Percentiles rank a stretch among this genome's conserved stretches.
These are phyloP conservation scores for Saussurea involucrata DNA, from an alignment of 129 eudicot species.

Conservation along the genomic window DNA sequence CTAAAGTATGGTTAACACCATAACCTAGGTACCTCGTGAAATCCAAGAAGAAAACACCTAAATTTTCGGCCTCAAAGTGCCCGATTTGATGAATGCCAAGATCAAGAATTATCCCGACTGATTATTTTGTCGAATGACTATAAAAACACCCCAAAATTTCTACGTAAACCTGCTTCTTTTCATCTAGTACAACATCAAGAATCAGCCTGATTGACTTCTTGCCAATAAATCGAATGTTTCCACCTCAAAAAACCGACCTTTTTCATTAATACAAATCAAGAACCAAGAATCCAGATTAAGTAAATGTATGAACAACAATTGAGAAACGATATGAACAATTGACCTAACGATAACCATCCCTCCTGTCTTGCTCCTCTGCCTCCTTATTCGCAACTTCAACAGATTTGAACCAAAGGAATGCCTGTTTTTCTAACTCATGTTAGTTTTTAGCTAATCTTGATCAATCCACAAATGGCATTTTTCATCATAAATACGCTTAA, in stretches of 20 bases:
- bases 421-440: conserved; percentile 40
- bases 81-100: neutral
- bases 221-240: neutral
- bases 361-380: conserved; percentile 84
- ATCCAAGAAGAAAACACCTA: conserved; percentile 1
- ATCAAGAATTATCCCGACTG: neutral
- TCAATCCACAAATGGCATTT: neutral
- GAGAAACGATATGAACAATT: neutral
- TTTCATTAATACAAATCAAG: neutral
- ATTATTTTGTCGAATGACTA: neutral
- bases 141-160: neutral
- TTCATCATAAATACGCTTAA: neutral
- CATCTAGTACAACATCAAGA: neutral
- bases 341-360: conserved; percentile 63
- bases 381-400: conserved; percentile 84
- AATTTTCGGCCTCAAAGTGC: neutral
- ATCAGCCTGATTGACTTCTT: neutral
- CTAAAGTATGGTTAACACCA: conserved; percentile 5
- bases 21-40: conserved; percentile 6
- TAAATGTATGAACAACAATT: neutral
- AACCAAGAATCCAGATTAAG: neutral
- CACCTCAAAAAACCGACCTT: conserved; percentile 6
- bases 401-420: conserved; percentile 79
- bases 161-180: neutral
- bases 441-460: neutral